Evolutionary conservation across 2,329 filamentous ascomycete species (phyloP), one percentile per base, ranked within the genome.

Genomic region (Cordyceps farinosa): DNA sequence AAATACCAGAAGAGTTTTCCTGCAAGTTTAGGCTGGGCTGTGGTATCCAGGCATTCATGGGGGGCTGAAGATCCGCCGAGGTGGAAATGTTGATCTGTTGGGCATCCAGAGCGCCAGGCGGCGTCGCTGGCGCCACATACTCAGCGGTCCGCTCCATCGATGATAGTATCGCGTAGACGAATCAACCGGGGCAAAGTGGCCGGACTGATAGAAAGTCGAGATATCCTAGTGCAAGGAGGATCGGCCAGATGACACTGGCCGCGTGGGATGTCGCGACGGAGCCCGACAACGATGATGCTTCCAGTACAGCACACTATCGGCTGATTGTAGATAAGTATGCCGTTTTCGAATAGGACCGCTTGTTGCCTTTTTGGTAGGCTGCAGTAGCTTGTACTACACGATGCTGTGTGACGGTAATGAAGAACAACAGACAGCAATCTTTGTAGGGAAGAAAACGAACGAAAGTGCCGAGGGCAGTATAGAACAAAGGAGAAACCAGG

Each of bases 31-130:
- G 15, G 52, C 52, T 44, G 3, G 51, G 7, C 17, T 62, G 51
- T 22, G 60, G 52, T 34, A 62, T 62, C 60, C 60, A 62, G 32
- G 60, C 60, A 29, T 54, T 50, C 44, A 56, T 56, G 2, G 60
- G 36, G 9, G 60, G 42, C 51, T 56, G 60, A 13, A 56, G 45
- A 50, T 62, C 44, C 17, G 42, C 51, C 10, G 59, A 53, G 40
- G 51, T 56, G 17, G 60, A 55, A 44, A 40, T 61, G 58, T 38
- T 54, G 58, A 30, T 22, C 34, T 62, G 60, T 38, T 62, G 60
- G 51, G 60, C 42, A 56, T 56, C 52, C 32, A 48, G 42, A 22
- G 51, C 27, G 30, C 32, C 45, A 15, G 60, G 42, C 13, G 60
- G 51, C 32, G 60, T 55, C 34, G 32, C 44, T 15, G 60, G 51